Evolutionary conservation across 2,329 filamentous ascomycete genomes (phyloP), one percentile per base, ranked within the genome.

Genomic region (Tolypocladium guangdongense): DNA sequence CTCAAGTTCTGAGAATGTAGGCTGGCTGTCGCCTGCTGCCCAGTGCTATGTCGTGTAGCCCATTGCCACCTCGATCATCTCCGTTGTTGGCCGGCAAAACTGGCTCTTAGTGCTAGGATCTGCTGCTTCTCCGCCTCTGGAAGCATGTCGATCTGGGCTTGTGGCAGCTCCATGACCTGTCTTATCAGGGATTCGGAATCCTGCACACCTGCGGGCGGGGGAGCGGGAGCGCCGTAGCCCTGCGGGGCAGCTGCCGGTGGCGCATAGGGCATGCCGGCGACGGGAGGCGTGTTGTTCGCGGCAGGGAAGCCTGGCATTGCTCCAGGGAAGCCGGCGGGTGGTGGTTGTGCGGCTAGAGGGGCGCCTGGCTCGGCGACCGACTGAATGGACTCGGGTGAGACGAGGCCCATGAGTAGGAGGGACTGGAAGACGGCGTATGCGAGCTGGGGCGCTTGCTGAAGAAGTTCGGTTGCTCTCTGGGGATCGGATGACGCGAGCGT

Each of bases 361-460:
- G 73, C 67, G 72, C 76, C 58, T 5, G 75, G 71, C 64, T 95
- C 88, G 52, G 96, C 79, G 33, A 97, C 88, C 5, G 87, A 85
- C 57, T 86, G 81, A 52, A 97, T 84, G 3, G 90, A 84, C 62
- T 85, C 84, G 16, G 89, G 87, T 54, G 93, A 92, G 53, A 97
- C 90, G 11, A 97, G 83, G 47, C 90, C 90, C 82, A 97, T 93
- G 38, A 96, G 82, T 2, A 97, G 81, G 11, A 97, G 80, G 27
- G 91, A 88, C 71, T 97, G 92, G 73, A 97, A 97, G 59, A 97
- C 87, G 54, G 93, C 93, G 64, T 95, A 97, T 5, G 89, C 84
- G 46, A 99, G 83, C 71, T 99, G 93, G 0, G 93, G 93, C 1
- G 91, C 90, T 72, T 92, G 87, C 57, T 86, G 80, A 43, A 99